Evolutionary conservation across 1,139 yeast species (phyloP), one percentile per base, ranked within the genome.

Genomic region (Entelexis paramagnoliae): DNA sequence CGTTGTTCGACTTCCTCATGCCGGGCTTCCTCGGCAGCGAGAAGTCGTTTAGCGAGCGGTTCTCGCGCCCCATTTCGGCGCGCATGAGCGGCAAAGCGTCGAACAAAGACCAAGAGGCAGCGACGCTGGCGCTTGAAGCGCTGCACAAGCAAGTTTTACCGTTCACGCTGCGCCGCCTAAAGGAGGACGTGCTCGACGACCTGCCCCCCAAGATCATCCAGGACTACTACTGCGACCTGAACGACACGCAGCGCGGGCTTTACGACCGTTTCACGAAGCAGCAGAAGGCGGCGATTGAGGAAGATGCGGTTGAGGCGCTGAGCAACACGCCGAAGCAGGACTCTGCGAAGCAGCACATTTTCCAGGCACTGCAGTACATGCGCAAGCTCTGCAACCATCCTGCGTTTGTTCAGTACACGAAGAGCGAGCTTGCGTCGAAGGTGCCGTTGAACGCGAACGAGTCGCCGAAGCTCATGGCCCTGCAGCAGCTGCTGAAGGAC

Each of bases 11-110:
- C 66, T 93, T 88, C 66, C 74, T 93, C 66, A 93, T 93, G 98
- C 99, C 99, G 1, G 99, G 98, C 1, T 93, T 91, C 65, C 73
- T 93, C 61, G 99, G 98, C 17, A 83, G 95, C 2, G 98, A 93
- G 64, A 91, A 88, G 67, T 77, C 83, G 44, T 93, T 93, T 71
- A 94, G 89, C 62, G 97, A 89, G 58, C 81, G 91, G 59, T 93
- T 89, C 73, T 95, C 97, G 20, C 89, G 88, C 63, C 99, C 99
- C 4, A 93, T 93, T 66, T 93, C 96, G 2, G 93, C 95, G 1
- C 84, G 96, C 50, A 75, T 96, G 64, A 83, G 91, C 59, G 57
- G 58, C 26, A 91, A 91, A 64, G 81, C 91, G 0, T 85, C 96
- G 2, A 83, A 95, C 0, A 89, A 82, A 62, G 98, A 93, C 62